These are phyloP conservation scores for Coniochaeta hoffmannii DNA, from an alignment of 2,329 filamentous ascomycete species.

Conservation along the genomic window DNA sequence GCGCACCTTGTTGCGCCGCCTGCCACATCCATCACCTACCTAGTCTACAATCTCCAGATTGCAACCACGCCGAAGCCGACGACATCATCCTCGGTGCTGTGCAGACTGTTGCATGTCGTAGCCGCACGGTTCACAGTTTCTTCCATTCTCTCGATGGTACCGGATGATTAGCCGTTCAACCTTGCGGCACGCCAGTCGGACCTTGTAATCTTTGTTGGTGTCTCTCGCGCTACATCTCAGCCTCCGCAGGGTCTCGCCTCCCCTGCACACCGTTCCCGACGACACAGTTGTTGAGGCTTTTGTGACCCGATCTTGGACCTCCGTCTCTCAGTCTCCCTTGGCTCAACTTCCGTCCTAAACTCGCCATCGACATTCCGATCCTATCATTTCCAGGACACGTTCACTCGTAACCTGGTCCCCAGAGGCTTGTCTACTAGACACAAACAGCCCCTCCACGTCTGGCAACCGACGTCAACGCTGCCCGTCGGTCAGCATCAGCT, in stretches of 20 bases:
- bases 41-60: neutral
- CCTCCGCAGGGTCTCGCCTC: neutral
- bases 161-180: neutral
- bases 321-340: neutral
- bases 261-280: neutral
- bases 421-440: neutral
- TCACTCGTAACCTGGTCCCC: no score
- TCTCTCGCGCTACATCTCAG: neutral
- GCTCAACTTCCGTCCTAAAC: neutral
- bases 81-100: neutral
- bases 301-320: neutral
- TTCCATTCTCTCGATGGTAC: neutral
- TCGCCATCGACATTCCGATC: neutral
- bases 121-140: no score
- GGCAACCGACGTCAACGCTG: neutral
- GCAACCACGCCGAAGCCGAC: neutral
- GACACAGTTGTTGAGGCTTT: neutral
- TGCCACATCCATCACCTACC: conserved; percentile 1
- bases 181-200: neutral
- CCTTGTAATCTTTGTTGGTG: neutral
- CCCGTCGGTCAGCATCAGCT: neutral
- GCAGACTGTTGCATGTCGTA: no score
- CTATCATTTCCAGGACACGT: neutral
- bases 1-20: neutral
- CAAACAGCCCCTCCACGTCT: neutral